A percentile compares a stretch with the other conserved stretches of the same genome.
phyloP scores from a whole-genome alignment of 768 basidiomycete genomes.

The Termitomyces sp. region DNA sequence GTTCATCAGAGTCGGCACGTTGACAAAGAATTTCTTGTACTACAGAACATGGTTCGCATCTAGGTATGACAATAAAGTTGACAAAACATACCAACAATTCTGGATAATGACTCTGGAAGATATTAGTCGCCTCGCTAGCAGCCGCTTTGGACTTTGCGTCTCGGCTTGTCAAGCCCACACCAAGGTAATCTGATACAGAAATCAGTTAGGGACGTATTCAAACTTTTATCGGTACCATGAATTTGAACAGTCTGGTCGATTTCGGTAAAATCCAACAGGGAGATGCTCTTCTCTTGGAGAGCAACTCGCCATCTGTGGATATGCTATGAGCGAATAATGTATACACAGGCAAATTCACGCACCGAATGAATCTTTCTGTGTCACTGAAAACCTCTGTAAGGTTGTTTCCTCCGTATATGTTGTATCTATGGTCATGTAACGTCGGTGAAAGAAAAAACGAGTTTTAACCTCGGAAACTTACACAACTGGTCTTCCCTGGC shows the following conservation, averaged over 20 bases:
- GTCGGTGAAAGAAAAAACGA: neutral
- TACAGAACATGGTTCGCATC: conserved; percentile 16
- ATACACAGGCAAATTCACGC: conserved; percentile 5
- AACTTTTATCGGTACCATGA: conserved; percentile 40
- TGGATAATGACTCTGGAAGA: conserved; percentile 75
- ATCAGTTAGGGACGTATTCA: neutral
- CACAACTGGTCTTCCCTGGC: conserved; percentile 63
- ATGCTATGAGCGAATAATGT: neutral
- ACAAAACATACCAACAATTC: conserved; percentile 57
- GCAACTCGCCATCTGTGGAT: conserved; percentile 66
- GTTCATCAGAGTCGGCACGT: conserved; percentile 67
- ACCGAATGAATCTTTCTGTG: conserved; percentile 72
- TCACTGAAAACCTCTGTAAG: conserved; percentile 75
- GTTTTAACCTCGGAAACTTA: conserved; percentile 25
- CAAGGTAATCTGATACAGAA: conserved; percentile 58
- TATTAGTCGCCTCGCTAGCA: conserved; percentile 65
- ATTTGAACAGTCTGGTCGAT: conserved; percentile 70
- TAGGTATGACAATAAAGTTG: neutral
- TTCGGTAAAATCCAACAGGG: conserved; percentile 63
- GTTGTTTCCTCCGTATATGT: conserved; percentile 68
- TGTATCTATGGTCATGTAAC: conserved; percentile 44
- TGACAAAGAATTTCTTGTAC: conserved; percentile 78
- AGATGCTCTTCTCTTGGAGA: conserved; percentile 66
- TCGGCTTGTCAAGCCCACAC: conserved; percentile 58
- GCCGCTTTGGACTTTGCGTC: conserved; percentile 75